phyloP scores from a whole-genome alignment of 495 filamentous ascomycete species.

The Talaromyces borbonicus region DNA sequence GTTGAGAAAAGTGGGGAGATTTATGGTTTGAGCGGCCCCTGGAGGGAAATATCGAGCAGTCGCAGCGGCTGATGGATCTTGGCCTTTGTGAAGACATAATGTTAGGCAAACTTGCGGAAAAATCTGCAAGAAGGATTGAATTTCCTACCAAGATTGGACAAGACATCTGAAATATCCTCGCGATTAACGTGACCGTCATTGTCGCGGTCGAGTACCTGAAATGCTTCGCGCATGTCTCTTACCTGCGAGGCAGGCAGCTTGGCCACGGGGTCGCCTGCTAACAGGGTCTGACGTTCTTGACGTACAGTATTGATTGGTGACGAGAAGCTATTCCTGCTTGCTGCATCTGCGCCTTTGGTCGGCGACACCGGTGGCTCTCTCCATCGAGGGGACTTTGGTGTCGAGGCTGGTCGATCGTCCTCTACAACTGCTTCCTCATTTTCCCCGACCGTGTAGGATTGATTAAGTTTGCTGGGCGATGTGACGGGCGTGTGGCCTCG shows the following conservation, averaged over 20 bases:
- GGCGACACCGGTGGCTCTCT: slow-evolving; percentile 33
- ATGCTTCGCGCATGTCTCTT: slow-evolving; percentile 70
- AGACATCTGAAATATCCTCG: slow-evolving; percentile 71
- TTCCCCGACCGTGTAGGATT: slow-evolving; percentile 36
- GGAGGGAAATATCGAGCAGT: slow-evolving; percentile 70
- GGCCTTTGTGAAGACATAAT: slow-evolving; percentile 25
- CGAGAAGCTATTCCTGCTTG: slow-evolving; percentile 3
- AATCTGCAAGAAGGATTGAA: background rate
- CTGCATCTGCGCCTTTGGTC: slow-evolving; percentile 20
- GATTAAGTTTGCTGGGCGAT: slow-evolving; percentile 40
- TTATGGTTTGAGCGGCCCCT: slow-evolving; percentile 55
- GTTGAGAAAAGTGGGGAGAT: slow-evolving; percentile 74
- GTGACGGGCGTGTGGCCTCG: slow-evolving; percentile 33
- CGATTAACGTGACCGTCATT: slow-evolving; percentile 65
- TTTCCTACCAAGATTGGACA: slow-evolving; percentile 59
- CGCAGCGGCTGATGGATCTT: slow-evolving; percentile 48
- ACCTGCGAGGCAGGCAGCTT: slow-evolving; percentile 59
- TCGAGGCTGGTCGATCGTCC: slow-evolving; percentile 24
- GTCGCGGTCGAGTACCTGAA: slow-evolving; percentile 76
- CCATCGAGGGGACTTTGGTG: slow-evolving; percentile 28
- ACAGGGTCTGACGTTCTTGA: background rate
- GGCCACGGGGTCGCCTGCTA: slow-evolving; percentile 44
- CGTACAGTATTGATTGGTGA: slow-evolving; percentile 1
- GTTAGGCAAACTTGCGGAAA: background rate
- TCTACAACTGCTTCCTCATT: slow-evolving; percentile 11